These are phyloP conservation scores for Coprinopsis cinerea DNA, from an alignment of 768 basidiomycete genomes.

Conservation along the genomic window DNA sequence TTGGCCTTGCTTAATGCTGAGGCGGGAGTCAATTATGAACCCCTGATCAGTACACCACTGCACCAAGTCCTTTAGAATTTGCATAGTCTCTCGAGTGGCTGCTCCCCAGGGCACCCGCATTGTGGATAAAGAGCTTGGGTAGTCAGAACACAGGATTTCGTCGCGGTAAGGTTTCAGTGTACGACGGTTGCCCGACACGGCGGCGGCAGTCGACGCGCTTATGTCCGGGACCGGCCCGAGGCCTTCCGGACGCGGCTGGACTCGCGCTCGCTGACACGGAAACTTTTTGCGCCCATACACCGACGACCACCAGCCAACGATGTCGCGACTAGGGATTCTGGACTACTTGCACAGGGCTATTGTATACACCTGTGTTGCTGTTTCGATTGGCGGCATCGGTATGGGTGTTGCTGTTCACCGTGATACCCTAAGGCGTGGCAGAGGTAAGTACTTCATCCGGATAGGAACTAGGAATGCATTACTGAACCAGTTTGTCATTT, in stretches of 20 bases:
- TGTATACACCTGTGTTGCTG: slow-evolving; percentile 46
- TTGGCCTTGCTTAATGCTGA: slow-evolving; percentile 28
- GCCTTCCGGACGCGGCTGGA: no score
- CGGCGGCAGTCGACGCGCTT: no score
- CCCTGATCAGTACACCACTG: slow-evolving; percentile 45
- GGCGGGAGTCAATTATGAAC: slow-evolving; percentile 40
- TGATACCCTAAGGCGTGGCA: slow-evolving; percentile 46
- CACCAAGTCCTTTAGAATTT: slow-evolving; percentile 21
- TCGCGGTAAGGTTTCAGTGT: no score
- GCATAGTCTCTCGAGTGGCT: background rate
- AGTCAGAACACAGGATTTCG: no score
- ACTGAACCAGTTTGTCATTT: no score
- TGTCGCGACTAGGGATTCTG: slow-evolving; percentile 19
- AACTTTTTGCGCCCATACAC: no score
- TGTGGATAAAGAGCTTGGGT: no score
- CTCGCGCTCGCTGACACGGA: no score
- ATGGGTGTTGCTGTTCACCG: slow-evolving; percentile 48
- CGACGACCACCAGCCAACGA: background rate
- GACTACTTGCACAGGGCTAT: slow-evolving; percentile 51
- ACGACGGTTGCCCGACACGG: no score
- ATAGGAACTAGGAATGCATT: no score
- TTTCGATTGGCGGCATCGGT: slow-evolving; percentile 48
- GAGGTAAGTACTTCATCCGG: slow-evolving; percentile 36
- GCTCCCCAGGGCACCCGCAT: no score
- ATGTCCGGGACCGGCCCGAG: no score